Percentiles rank a stretch among this genome's conserved stretches.
Evolutionary conservation across 2,329 filamentous ascomycete genomes (phyloP).

Genomic region (Amesomyces nigricolor): DNA sequence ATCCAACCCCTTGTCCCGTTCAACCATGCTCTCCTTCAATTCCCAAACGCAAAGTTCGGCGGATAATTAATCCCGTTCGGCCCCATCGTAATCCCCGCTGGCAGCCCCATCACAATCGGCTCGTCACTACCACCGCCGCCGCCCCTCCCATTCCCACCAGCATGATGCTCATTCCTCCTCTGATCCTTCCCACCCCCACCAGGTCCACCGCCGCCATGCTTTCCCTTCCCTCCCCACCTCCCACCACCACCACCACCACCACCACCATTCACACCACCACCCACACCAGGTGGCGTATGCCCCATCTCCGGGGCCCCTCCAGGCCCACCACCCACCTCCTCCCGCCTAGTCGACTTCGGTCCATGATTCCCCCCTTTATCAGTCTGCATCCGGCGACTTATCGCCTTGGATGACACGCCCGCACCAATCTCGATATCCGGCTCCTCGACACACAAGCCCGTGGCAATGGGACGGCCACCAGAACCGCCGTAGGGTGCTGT

Average conservation of each 20-base stretch:
- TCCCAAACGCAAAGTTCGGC: conserved; percentile 38
- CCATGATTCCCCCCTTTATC: conserved; percentile 61
- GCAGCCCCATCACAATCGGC: conserved; percentile 34
- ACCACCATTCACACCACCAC: conserved; percentile 8
- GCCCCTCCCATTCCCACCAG: conserved; percentile 26
- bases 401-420: conserved; percentile 90
- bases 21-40: background rate
- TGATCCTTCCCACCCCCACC: conserved; percentile 24
- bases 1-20: background rate
- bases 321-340: conserved; percentile 28
- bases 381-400: conserved; percentile 63
- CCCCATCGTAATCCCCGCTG: conserved; percentile 40
- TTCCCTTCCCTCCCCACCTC: conserved; percentile 24
- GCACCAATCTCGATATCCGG: conserved; percentile 98
- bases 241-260: conserved; percentile 20
- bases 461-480: conserved; percentile 72
- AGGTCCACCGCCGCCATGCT: conserved; percentile 18
- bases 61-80: conserved; percentile 47
- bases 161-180: conserved; percentile 21
- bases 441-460: conserved; percentile 87
- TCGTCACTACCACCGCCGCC: conserved; percentile 21
- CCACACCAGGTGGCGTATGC: conserved; percentile 14
- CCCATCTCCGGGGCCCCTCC: background rate
- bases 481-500: conserved; percentile 91
- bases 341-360: conserved; percentile 53